Evolutionary conservation across 495 filamentous ascomycete genomes (phyloP).

Genomic region (Hyaloscypha finlandica): DNA sequence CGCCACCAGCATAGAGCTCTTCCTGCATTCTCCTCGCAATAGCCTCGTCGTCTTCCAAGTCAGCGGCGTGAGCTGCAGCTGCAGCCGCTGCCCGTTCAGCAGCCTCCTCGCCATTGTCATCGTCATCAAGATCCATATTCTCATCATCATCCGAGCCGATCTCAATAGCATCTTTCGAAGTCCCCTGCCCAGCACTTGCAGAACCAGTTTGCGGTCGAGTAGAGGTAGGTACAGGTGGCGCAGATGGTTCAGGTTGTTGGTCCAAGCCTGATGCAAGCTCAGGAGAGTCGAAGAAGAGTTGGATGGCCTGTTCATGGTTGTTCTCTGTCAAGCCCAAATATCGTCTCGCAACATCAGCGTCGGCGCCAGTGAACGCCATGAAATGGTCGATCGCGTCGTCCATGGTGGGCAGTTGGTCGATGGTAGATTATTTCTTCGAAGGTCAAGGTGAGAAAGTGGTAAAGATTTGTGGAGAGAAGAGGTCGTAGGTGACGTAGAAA

Average conservation of each 20-base stretch:
- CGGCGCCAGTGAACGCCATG: constrained; percentile 65
- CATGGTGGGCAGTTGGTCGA: constrained; percentile 53
- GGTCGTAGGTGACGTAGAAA: not conserved
- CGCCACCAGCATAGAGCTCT: constrained; percentile 73
- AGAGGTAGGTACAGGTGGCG: constrained; percentile 26
- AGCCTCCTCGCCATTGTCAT: constrained; percentile 25
- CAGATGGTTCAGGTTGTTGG: constrained; percentile 38
- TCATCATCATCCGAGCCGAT: constrained; percentile 71
- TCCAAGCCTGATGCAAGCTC: constrained; percentile 55
- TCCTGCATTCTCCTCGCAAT: constrained; percentile 91
- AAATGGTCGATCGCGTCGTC: constrained; percentile 63
- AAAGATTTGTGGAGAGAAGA: not conserved
- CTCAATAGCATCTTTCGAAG: constrained; percentile 61
- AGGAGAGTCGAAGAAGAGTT: constrained; percentile 85
- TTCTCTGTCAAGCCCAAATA: constrained; percentile 82
- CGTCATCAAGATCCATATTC: constrained; percentile 46
- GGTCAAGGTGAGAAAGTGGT: not conserved
- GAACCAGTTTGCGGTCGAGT: constrained; percentile 29
- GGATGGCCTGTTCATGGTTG: constrained; percentile 80
- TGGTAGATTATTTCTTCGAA: not conserved
- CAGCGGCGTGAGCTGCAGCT: constrained; percentile 24
- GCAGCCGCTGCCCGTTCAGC: constrained; percentile 12
- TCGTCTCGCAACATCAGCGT: constrained; percentile 64
- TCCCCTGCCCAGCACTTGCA: constrained; percentile 45
- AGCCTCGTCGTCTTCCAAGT: constrained; percentile 85